Conservation (phyloP, 192 early-diverging fungal genomes). For the Chytriomyces sp. region DNA sequence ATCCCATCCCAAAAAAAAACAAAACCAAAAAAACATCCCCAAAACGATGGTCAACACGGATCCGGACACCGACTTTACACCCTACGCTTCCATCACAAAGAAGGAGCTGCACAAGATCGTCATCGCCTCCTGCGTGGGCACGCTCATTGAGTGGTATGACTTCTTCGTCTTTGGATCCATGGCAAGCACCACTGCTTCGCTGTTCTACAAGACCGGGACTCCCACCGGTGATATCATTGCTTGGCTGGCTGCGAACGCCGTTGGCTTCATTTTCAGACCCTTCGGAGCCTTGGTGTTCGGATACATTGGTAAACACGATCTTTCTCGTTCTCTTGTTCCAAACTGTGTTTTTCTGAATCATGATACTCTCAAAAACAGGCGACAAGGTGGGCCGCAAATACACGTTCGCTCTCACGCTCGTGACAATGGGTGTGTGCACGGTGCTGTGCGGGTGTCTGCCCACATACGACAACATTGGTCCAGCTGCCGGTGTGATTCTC, state of each 20-base stretch:
- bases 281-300: conserved; percentile 43
- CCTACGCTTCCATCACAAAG: background rate
- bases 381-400: conserved; percentile 27
- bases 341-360: background rate
- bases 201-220: conserved; percentile 34
- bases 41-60: too few relatives aligned
- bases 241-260: conserved; percentile 36
- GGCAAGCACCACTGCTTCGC: conserved; percentile 18
- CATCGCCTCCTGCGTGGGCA: background rate
- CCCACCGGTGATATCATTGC: conserved; percentile 27
- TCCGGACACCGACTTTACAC: background rate
- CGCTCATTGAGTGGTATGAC: conserved; percentile 37
- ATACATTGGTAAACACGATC: conserved; percentile 28
- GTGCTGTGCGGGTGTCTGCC: conserved; percentile 39
- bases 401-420: conserved; percentile 31
- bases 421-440: conserved; percentile 36
- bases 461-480: conserved; percentile 23
- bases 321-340: too few relatives aligned
- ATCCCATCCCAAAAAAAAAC: too few relatives aligned
- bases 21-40: too few relatives aligned
- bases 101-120: background rate
- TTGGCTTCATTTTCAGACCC: conserved; percentile 39
- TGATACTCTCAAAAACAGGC: background rate
- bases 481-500: conserved; percentile 26
- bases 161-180: conserved; percentile 45